Evolutionary conservation across 257 asterid genomes (phyloP).

Genomic region (Penstemon newberryi): DNA sequence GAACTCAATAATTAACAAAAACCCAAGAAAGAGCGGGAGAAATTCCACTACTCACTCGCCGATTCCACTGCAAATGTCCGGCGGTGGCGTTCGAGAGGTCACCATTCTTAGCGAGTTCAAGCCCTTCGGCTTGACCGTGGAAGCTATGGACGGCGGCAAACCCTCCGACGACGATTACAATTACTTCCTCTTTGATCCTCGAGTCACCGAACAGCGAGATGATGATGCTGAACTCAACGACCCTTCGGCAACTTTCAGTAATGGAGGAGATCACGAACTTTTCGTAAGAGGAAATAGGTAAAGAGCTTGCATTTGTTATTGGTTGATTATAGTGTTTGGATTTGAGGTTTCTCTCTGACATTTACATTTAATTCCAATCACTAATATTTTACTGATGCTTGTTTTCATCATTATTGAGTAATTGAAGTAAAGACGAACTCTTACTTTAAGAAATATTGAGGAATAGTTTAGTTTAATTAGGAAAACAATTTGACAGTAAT

Average conservation of each 20-base stretch:
- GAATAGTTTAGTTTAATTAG: neutral
- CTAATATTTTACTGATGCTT: neutral
- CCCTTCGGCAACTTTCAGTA: slow-evolving; percentile 40
- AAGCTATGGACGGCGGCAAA: slow-evolving; percentile 66
- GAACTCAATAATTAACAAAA: neutral
- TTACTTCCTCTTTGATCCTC: slow-evolving; percentile 72
- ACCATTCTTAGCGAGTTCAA: slow-evolving; percentile 63
- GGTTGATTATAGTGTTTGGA: slow-evolving; percentile 1
- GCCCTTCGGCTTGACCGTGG: slow-evolving; percentile 78
- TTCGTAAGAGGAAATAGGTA: slow-evolving; percentile 73
- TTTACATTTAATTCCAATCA: too few relatives aligned
- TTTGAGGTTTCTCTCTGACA: neutral
- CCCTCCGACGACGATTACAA: slow-evolving; percentile 49
- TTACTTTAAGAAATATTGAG: slow-evolving; percentile 29
- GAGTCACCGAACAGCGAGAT: slow-evolving; percentile 52
- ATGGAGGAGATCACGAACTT: slow-evolving; percentile 73
- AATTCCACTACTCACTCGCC: slow-evolving; percentile 11
- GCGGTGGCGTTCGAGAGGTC: slow-evolving; percentile 68
- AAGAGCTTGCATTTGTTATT: neutral
- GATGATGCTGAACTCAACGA: slow-evolving; percentile 42
- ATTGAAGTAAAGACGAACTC: neutral
- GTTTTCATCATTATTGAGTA: neutral
- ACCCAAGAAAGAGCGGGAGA: slow-evolving; percentile 48
- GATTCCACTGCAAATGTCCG: slow-evolving; percentile 40
- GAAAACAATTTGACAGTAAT: neutral